These are phyloP conservation scores for Rasamsonia emersonii DNA, from an alignment of 2,329 filamentous ascomycete genomes.

Conservation along the genomic window DNA sequence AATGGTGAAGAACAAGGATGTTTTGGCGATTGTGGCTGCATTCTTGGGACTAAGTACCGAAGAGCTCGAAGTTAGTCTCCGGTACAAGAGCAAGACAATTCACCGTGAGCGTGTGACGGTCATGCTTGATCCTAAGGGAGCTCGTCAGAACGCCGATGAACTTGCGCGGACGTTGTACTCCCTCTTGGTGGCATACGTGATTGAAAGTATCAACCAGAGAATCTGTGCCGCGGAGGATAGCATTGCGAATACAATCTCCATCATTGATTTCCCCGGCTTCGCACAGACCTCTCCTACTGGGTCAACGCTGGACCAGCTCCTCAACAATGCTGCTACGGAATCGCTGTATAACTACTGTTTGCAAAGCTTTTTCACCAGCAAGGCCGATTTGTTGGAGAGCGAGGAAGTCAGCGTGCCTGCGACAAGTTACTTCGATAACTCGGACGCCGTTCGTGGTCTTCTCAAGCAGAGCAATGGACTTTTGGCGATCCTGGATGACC, in stretches of 20 bases:
- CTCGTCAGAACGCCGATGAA: conserved; percentile 86
- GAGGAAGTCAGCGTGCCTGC: conserved; percentile 86
- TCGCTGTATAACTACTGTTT: conserved; percentile 86
- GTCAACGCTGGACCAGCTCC: conserved; percentile 79
- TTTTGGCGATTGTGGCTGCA: conserved; percentile 76
- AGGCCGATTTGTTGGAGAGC: conserved; percentile 84
- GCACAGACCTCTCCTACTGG: conserved; percentile 73
- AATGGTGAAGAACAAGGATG: conserved; percentile 87
- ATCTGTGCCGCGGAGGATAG: conserved; percentile 80
- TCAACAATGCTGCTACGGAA: conserved; percentile 91
- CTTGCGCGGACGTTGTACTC: conserved; percentile 89
- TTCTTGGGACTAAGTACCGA: conserved; percentile 78
- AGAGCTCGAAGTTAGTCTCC: conserved; percentile 78
- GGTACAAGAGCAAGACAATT: conserved; percentile 95
- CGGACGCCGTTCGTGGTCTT: conserved; percentile 82
- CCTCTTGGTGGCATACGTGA: conserved; percentile 83
- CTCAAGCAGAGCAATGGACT: conserved; percentile 89
- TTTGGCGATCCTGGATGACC: conserved; percentile 89
- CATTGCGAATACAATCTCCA: conserved; percentile 86
- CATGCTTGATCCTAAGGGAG: conserved; percentile 89
- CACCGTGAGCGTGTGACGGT: conserved; percentile 96
- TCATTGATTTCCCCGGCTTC: conserved; percentile 96
- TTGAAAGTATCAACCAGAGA: conserved; percentile 84
- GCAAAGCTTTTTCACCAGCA: conserved; percentile 92
- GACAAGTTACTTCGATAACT: conserved; percentile 97